Evolutionary conservation across 305 asterid genomes (phyloP), one percentile per base, ranked within the genome.

Genomic region (Fraxinus floribunda): DNA sequence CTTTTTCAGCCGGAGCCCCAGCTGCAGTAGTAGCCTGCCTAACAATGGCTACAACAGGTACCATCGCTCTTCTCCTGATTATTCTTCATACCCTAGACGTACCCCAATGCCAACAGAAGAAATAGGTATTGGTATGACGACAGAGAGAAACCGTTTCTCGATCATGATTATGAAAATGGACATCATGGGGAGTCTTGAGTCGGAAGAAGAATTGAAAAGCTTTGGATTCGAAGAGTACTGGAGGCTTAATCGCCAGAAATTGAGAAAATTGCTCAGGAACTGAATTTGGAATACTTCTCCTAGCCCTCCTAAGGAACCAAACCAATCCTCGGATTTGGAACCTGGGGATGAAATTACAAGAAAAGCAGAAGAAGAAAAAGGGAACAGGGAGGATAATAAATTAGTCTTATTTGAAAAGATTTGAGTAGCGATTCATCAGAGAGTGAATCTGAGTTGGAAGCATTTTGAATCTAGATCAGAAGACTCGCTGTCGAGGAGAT

Each of bases 201-300:
- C 98, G 0, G 99, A 96, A 77, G 98, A 96, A 16, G 98, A 96
- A 80, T 81, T 91, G 84, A 96, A 91, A 86, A 94, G 94, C 2
- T 84, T 94, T 60, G 84, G 87, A n/a, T 92, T 79, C 38, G 95
- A 92, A 57, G 99, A 96, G 74, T 92, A 92, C 74, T 91, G 98
- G 62, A 89, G 95, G 89, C 86, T 91, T 41, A 93, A 93, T 81
- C 92, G 98, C 72, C 97, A 90, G 84, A 93, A 91, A 75, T 75
- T 91, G 94, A 90, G 99, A 71, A 96, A 94, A 70, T 39, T 5
- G 86, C 86, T 90, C 3, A 88, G 35, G 60, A 79, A 71, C 78
- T 85, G 93, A 83, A 85, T 96, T 32, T 96, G 98, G 98, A 90
- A 85, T 44, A 90, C 91, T 79, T 92, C 98, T 1, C 99, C 99